Conservation (phyloP, 2,329 filamentous ascomycete species). For the Talaromyces sp. region DNA sequence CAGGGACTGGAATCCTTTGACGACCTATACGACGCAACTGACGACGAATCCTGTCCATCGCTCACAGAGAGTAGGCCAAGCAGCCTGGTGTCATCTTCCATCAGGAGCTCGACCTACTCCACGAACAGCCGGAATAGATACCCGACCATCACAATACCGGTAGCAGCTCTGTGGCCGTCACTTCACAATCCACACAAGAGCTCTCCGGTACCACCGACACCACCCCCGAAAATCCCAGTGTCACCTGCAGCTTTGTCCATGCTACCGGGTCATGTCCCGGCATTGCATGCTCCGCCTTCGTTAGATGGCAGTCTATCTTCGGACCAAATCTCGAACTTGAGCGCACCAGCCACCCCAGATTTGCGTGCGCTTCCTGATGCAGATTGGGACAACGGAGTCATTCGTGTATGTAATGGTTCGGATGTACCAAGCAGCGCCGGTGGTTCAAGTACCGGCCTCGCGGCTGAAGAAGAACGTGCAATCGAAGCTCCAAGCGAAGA, state of each 20-base stretch:
- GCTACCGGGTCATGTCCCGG: slow-evolving; percentile 67
- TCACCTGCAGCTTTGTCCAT: slow-evolving; percentile 70
- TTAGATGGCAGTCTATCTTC: slow-evolving; percentile 84
- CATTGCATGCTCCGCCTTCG: slow-evolving; percentile 76
- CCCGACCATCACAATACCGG: slow-evolving; percentile 57
- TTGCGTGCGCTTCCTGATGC: slow-evolving; percentile 54
- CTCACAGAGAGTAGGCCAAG: slow-evolving; percentile 47
- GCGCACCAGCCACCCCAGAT: slow-evolving; percentile 79
- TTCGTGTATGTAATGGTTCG: slow-evolving; percentile 31
- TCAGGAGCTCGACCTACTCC: slow-evolving; percentile 32
- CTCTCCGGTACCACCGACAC: slow-evolving; percentile 44
- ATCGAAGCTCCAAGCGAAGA: slow-evolving; percentile 43
- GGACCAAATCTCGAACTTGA: slow-evolving; percentile 78
- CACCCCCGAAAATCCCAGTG: slow-evolving; percentile 60
- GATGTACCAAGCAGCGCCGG: slow-evolving; percentile 24
- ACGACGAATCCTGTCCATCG: slow-evolving; percentile 54
- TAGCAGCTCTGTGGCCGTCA: slow-evolving; percentile 52
- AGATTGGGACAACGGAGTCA: slow-evolving; percentile 53
- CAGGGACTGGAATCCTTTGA: slow-evolving; percentile 70
- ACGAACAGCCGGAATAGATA: slow-evolving; percentile 46
- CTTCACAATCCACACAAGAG: slow-evolving; percentile 51
- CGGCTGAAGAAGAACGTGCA: slow-evolving; percentile 32
- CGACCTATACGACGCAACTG: slow-evolving; percentile 81
- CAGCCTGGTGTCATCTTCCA: slow-evolving; percentile 42
- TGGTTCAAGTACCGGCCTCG: slow-evolving; percentile 20